These are phyloP conservation scores for Neonectria hederae DNA, from an alignment of 2,329 filamentous ascomycete genomes.

Conservation along the genomic window DNA sequence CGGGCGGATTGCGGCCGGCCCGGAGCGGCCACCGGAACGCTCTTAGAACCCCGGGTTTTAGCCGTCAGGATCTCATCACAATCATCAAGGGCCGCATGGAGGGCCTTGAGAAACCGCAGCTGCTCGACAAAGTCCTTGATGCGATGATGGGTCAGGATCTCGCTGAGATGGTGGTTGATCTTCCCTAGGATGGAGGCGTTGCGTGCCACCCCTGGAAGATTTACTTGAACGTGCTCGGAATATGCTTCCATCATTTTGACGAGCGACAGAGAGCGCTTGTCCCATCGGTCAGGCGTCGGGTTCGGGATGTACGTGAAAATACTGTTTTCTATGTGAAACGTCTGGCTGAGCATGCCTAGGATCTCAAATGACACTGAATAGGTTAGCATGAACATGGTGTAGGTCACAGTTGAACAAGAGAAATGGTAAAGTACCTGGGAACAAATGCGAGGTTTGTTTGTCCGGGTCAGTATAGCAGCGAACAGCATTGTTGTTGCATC, in stretches of 20 bases:
- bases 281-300: constrained; percentile 64
- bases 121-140: constrained; percentile 38
- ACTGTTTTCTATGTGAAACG: constrained; percentile 59
- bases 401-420: neutral
- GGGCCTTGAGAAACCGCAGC: constrained; percentile 49
- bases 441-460: constrained; percentile 57
- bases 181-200: constrained; percentile 36
- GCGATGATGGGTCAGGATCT: constrained; percentile 37
- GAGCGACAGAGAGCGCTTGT: constrained; percentile 58
- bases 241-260: constrained; percentile 54
- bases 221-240: constrained; percentile 40
- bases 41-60: constrained; percentile 23
- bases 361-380: constrained; percentile 64
- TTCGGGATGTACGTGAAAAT: constrained; percentile 66
- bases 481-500: constrained; percentile 63
- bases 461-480: constrained; percentile 53
- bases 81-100: constrained; percentile 53
- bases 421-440: constrained; percentile 53
- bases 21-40: neutral
- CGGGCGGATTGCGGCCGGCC: constrained; percentile 4
- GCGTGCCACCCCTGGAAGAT: constrained; percentile 27
- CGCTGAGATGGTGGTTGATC: constrained; percentile 41
- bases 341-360: constrained; percentile 64
- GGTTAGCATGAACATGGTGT: constrained; percentile 21
- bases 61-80: constrained; percentile 56